Evolutionary conservation across 345 rosid species (phyloP), one percentile per base, ranked within the genome.

Genomic region (Citrus trifoliata): DNA sequence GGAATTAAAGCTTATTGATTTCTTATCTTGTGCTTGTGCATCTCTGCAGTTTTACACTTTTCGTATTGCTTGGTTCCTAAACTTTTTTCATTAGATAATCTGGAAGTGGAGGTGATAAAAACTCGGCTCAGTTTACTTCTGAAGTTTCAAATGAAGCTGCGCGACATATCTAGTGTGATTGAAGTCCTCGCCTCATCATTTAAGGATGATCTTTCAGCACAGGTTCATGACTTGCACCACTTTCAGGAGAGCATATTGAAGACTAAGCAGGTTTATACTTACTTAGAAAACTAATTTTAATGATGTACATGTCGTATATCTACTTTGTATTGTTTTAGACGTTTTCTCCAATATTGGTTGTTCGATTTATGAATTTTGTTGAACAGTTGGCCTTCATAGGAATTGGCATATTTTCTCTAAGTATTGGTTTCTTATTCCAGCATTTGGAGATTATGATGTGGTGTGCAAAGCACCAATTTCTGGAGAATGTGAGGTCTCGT

Each of bases 101-200:
- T 91, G 75, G 92, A 83, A 59, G 73, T 70, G 51, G 83, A 87
- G 81, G 95, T 86, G 86, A 91, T 93, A 93, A 81, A 84, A 83
- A 80, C 56, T 75, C 85, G 86, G 85, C 64, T 85, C 75, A 77
- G 80, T 84, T 74, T 78, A n/a, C 98, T 97, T 63, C 71, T 83
- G 28, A 94, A 92, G 85, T 85, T 81, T 86, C 91, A 86, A 1
- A 79, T 71, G 55, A 88, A 83, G 81, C 87, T 97, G 80, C 87
- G 87, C 70, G 90, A 93, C 78, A 78, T 97, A 80, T 94, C 85
- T 78, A 75, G 78, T 80, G 98, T 93, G 78, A 89, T 97, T 77
- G 98, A 93, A 86, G 94, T 90, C 84, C 81, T 97, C 86, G 97
- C 90, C 61, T 89, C 92, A 24, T 92, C 95, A 60, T 93, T 94